A percentile compares a stretch with the other conserved stretches of the same genome.
Conservation (phyloP, 176 grass and related monocot species). For the Carex parvula region DNA sequence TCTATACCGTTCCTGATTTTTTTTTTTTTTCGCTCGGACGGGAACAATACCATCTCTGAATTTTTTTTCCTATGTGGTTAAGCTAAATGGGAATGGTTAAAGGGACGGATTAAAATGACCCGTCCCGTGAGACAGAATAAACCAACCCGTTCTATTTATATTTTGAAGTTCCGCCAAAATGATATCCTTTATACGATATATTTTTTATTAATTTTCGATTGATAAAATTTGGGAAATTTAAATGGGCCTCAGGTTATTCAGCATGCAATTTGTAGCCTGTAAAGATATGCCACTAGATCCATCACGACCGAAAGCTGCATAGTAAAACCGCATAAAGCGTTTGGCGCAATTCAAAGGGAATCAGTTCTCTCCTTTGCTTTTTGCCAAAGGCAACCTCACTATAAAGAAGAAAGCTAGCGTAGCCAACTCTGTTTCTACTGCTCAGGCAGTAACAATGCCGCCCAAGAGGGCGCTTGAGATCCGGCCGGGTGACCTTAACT, state of each 20-base stretch:
- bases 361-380: constrained; percentile 17
- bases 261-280: neutral
- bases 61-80: too few species aligned
- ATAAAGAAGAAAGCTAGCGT: neutral
- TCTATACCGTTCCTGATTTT: too few species aligned
- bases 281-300: neutral
- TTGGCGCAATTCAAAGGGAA: constrained; percentile 21
- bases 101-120: too few species aligned
- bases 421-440: neutral
- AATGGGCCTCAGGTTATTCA: neutral
- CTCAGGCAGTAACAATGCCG: constrained; percentile 37
- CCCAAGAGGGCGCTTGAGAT: constrained; percentile 67
- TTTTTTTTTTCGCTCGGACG: too few species aligned
- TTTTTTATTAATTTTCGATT: too few species aligned
- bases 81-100: too few species aligned
- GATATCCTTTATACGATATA: too few species aligned
- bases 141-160: too few species aligned
- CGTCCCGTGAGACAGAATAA: too few species aligned
- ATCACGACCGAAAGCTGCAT: constrained; percentile 7
- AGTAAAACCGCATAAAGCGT: constrained; percentile 2
- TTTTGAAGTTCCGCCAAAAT: too few species aligned
- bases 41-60: too few species aligned
- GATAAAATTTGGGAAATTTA: too few species aligned
- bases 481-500: constrained; percentile 25
- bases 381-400: neutral